Evolutionary conservation across 164 flowering plant genomes (phyloP), one percentile per base, ranked within the genome.

Genomic region (Tetrastigma voinierianum): DNA sequence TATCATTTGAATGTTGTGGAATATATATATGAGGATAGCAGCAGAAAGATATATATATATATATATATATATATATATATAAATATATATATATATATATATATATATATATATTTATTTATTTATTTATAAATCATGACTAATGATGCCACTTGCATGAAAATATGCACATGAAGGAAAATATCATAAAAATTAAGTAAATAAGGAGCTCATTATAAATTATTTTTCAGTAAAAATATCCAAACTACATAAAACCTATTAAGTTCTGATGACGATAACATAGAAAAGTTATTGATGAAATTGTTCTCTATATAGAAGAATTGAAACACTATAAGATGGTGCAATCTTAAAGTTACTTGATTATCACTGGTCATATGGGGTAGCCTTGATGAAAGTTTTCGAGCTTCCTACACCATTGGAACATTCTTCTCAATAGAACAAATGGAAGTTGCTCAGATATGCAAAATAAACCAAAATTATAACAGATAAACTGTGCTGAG

Each of bases 351-450:
- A 66, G 16, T 51, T 24, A 64, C 61, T 49, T 24, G 20, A 17
- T 47, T 25, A 53, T 45, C 32, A 86, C 93, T 86, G 93, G 61
- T 86, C 90, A 80, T 88, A 88, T 16, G 83, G 76, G 69, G 78
- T 77, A 51, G 90, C 89, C 74, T 86, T 88, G 75, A 86, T 90
- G 78, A 88, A 88, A 47, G 85, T 74, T 85, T 88, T 15, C 90
- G 80, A 10, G 90, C 89, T 77, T 88, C 93, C 93, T 88, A 82
- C 74, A 78, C 24, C 46, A 73, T 10, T 8, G 14, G 59, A 54
- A 51, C 11, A 25, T 16, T 16, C 21, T 32, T 54, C 9, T 17
- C 46, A 61, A 20, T 12, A 61, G 32, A 45, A 45, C 12, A 61
- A n/a, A 61, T 40, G 20, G 16, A 16, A 43, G 21, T 59, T 7